Evolutionary conservation across 2,329 filamentous ascomycete species (phyloP).

Genomic region (Escovopsis weberi): DNA sequence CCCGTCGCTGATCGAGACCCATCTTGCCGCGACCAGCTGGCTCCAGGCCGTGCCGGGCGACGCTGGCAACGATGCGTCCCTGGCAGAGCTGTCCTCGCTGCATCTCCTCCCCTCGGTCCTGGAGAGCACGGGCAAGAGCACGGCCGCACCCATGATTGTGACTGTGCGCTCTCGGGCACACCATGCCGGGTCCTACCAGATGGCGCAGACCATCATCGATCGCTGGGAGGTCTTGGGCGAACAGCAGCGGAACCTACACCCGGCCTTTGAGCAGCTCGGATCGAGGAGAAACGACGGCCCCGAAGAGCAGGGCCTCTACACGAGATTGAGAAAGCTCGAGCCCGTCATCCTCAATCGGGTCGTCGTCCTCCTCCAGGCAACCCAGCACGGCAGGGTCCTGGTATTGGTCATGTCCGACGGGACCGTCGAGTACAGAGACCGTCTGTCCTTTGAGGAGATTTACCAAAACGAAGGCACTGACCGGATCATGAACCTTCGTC

Average conservation of each 20-base stretch:
- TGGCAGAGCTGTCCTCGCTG: conserved; percentile 57
- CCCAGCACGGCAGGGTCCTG: conserved; percentile 57
- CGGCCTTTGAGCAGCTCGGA: conserved; percentile 64
- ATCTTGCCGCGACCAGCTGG: conserved; percentile 44
- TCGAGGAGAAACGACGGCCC: conserved; percentile 40
- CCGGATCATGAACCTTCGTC: conserved; percentile 54
- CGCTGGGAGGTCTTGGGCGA: conserved; percentile 65
- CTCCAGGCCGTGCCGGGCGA: conserved; percentile 31
- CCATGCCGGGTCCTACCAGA: conserved; percentile 41
- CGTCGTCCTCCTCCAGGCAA: conserved; percentile 50
- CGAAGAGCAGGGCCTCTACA: conserved; percentile 18
- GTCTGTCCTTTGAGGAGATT: conserved; percentile 55
- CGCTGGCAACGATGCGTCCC: conserved; percentile 30
- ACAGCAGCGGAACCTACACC: conserved; percentile 50
- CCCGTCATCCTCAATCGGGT: conserved; percentile 59
- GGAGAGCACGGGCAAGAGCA: conserved; percentile 41
- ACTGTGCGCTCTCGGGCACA: conserved; percentile 54
- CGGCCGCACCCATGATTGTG: conserved; percentile 47
- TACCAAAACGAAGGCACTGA: conserved; percentile 49
- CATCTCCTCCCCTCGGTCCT: conserved; percentile 55
- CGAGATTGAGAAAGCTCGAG: conserved; percentile 46
- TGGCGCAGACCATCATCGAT: conserved; percentile 59
- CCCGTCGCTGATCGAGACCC: conserved; percentile 38
- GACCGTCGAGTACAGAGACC: conserved; percentile 65
- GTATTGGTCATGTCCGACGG: conserved; percentile 68